Percentiles rank a stretch among this genome's conserved stretches.
Conservation (phyloP, 2,329 filamentous ascomycete genomes). For the Myriosclerotinia scirpicola region DNA sequence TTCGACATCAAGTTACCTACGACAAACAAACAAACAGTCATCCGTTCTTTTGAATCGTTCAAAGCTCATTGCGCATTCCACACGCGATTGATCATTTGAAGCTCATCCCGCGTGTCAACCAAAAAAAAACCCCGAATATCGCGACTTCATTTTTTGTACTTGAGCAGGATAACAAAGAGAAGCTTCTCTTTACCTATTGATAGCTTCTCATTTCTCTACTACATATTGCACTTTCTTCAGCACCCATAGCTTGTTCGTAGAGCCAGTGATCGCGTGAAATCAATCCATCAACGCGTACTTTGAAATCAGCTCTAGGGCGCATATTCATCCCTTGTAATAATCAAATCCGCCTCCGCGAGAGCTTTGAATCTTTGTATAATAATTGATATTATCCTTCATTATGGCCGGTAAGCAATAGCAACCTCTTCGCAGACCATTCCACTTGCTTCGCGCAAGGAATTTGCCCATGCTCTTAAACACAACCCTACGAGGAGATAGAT, state of each 20-base stretch:
- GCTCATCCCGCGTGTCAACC: not conserved
- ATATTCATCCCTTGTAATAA: constrained; percentile 35
- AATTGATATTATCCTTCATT: constrained; percentile 28
- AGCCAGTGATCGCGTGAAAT: constrained; percentile 41
- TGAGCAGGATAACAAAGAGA: constrained; percentile 12
- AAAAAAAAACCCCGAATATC: not conserved
- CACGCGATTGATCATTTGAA: not conserved
- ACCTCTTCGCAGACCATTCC: constrained; percentile 21
- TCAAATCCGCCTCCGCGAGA: constrained; percentile 27
- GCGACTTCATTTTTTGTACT: constrained; percentile 13
- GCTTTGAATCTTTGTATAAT: constrained; percentile 33
- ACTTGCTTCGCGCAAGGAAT: constrained; percentile 5
- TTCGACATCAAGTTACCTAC: not conserved
- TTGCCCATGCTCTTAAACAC: constrained; percentile 5
- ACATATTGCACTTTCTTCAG: constrained; percentile 16
- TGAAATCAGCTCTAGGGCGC: constrained; percentile 34
- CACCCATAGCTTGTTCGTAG: constrained; percentile 40
- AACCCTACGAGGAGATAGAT: constrained; percentile 8
- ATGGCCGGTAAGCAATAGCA: constrained; percentile 61
- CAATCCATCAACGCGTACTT: constrained; percentile 34
- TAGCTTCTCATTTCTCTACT: constrained; percentile 14
- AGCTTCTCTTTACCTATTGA: constrained; percentile 13
- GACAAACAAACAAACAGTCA: not conserved
- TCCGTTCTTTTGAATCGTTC: not conserved
- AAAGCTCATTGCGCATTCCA: constrained; percentile 6